Conservation (phyloP, 2,329 filamentous ascomycete genomes). For the Colletotrichum liriopes region DNA sequence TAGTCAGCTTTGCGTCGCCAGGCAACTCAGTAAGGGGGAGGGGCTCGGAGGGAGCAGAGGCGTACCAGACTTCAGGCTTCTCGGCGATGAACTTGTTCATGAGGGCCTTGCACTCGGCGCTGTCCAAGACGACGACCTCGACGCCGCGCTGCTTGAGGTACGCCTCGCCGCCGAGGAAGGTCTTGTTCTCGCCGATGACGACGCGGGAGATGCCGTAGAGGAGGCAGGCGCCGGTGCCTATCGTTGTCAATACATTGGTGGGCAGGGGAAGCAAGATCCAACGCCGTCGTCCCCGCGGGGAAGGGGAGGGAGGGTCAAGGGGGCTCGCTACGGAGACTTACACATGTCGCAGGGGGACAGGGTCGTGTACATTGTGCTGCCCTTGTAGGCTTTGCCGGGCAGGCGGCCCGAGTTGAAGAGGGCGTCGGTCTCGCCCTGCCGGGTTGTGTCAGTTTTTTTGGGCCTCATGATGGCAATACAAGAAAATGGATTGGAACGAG, state of each 20-base stretch:
- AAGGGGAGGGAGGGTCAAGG: not conserved
- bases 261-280: not conserved
- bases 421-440: slow-evolving; percentile 82
- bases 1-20: not conserved
- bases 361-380: slow-evolving; percentile 86
- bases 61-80: slow-evolving; percentile 80
- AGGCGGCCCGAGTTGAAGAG: slow-evolving; percentile 82
- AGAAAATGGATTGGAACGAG: too few species aligned
- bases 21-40: not conserved
- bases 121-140: slow-evolving; percentile 80
- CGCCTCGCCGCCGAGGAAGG: slow-evolving; percentile 80
- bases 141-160: slow-evolving; percentile 78
- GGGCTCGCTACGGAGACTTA: slow-evolving; percentile 8
- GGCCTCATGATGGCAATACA: too few species aligned
- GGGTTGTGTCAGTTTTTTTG: slow-evolving; percentile 37
- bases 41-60: slow-evolving; percentile 34
- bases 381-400: slow-evolving; percentile 76
- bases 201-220: slow-evolving; percentile 82
- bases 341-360: slow-evolving; percentile 88
- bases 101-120: slow-evolving; percentile 75
- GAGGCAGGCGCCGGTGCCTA: slow-evolving; percentile 78
- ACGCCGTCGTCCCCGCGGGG: not conserved
- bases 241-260: not conserved
- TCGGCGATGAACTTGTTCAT: slow-evolving; percentile 82
- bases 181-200: slow-evolving; percentile 84